Percentiles rank a stretch among this genome's conserved stretches.
These are phyloP conservation scores for Selaginella tamariscina DNA, from an alignment of 75 land plant genomes.

Conservation along the genomic window DNA sequence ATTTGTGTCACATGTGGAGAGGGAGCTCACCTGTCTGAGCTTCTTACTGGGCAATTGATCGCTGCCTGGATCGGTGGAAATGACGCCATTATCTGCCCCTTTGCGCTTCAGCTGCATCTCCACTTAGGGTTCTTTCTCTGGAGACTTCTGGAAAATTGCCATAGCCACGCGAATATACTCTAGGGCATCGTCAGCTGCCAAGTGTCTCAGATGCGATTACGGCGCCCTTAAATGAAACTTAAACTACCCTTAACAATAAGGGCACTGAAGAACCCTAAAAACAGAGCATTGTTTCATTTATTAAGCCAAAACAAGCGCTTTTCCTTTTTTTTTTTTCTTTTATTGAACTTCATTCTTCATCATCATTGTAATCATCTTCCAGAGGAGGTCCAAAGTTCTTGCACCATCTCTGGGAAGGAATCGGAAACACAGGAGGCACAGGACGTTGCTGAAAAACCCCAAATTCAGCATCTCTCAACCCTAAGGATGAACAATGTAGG, in stretches of 20 bases:
- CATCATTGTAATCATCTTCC: neutral
- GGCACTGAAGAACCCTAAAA: too few species aligned
- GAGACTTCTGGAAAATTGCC: neutral
- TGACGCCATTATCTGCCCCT: neutral
- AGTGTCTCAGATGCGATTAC: too few species aligned
- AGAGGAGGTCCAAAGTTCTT: neutral
- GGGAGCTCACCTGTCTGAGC: neutral
- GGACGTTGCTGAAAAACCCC: slow-evolving; percentile 66
- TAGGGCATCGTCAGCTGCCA: too few species aligned
- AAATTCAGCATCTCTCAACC: neutral
- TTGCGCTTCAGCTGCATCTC: neutral
- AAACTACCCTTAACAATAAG: too few species aligned
- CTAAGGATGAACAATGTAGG: neutral
- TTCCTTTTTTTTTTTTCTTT: too few species aligned
- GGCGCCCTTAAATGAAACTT: too few species aligned
- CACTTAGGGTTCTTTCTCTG: slow-evolving; percentile 1
- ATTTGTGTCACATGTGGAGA: too few species aligned
- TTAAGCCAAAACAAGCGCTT: too few species aligned
- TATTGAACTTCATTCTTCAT: too few species aligned
- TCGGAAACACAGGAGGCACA: slow-evolving; percentile 44
- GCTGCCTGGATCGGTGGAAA: neutral
- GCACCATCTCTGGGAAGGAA: slow-evolving; percentile 75
- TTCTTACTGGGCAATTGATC: neutral
- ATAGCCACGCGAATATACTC: too few species aligned
- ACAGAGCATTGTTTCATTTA: too few species aligned